phyloP scores from a whole-genome alignment of 306 rosid genomes.

The Prunus salicina region DNA sequence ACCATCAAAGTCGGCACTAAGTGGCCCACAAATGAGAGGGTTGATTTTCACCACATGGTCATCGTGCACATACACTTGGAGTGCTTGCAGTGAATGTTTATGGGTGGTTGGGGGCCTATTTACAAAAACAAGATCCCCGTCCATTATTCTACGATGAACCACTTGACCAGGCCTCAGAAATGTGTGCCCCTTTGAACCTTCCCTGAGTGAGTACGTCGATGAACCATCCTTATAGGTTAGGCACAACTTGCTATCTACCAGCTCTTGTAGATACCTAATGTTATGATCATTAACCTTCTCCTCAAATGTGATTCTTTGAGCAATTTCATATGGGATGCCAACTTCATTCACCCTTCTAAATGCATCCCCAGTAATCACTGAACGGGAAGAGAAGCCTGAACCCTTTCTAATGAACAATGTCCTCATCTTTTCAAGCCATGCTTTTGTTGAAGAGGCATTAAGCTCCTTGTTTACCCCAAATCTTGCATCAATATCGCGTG shows the following conservation, averaged over 20 bases:
- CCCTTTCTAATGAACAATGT: slow-evolving; percentile 87
- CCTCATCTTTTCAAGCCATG: slow-evolving; percentile 93
- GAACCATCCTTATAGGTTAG: slow-evolving; percentile 69
- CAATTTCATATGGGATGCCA: slow-evolving; percentile 83
- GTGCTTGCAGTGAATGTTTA: slow-evolving; percentile 91
- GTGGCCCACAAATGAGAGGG: slow-evolving; percentile 90
- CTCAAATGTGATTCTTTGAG: slow-evolving; percentile 81
- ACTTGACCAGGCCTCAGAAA: slow-evolving; percentile 74
- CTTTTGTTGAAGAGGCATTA: slow-evolving; percentile 66
- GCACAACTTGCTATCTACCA: slow-evolving; percentile 79
- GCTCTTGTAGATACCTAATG: slow-evolving; percentile 59
- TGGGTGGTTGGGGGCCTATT: slow-evolving; percentile 96
- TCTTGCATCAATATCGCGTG: slow-evolving; percentile 62
- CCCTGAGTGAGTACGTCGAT: slow-evolving; percentile 77
- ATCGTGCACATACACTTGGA: slow-evolving; percentile 76
- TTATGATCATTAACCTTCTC: slow-evolving; percentile 78
- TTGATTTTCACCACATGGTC: slow-evolving; percentile 88
- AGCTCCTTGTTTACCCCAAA: slow-evolving; percentile 71
- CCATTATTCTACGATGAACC: slow-evolving; percentile 88
- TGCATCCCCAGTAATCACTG: slow-evolving; percentile 93
- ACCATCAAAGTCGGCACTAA: slow-evolving; percentile 96
- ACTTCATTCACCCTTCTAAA: slow-evolving; percentile 78
- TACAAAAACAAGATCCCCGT: slow-evolving; percentile 86
- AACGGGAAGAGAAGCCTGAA: slow-evolving; percentile 94
- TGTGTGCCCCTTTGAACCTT: slow-evolving; percentile 87